Evolutionary conservation across 306 rosid species (phyloP), one percentile per base, ranked within the genome.

Genomic region (Quercus dentata): DNA sequence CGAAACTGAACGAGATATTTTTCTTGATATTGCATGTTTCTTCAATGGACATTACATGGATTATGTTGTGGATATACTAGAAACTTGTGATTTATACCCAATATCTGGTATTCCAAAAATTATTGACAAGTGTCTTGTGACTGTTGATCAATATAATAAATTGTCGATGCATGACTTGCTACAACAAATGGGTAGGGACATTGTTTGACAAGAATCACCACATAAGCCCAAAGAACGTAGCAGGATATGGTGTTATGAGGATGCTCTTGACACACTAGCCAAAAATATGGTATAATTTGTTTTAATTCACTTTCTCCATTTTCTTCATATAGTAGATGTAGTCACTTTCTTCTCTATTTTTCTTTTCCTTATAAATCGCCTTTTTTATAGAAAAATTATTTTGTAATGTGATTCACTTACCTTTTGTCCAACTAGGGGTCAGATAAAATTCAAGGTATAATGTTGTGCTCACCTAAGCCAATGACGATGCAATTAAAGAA

Each of bases 151-250:
- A 5, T 11, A 54, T 5, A 6, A 5, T 14, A 17, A 17, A 6
- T 30, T 87, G 17, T 12, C 2, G 41, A 83, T 89, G 90, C 92
- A 83, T 78, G 80, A 83, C 77, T 83, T 81, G 56, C 21, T 83
- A 19, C 85, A 85, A 62, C 65, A 83, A 74, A 54, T 88, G 51
- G 92, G 92, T 2, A 62, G 62, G 72, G 74, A 82, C 61, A 79
- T 84, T 59, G 83, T 87, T 79, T 61, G 76, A 41, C 62, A 28
- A 69, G 77, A 83, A n/a, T 83, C 82, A 4, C 77, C 82, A 49
- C 77, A 62, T 1, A 72, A 78, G 1, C 81, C 77, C 6, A 44
- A 83, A 17, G 56, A 80, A 56, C 78, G 84, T 0, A 77, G 85
- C 35, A 86, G 92, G 78, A 13, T 88, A 3, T 88, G 86, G 85